These are phyloP conservation scores for Lactarius deliciosus DNA, from an alignment of 768 basidiomycete species.

Conservation along the genomic window DNA sequence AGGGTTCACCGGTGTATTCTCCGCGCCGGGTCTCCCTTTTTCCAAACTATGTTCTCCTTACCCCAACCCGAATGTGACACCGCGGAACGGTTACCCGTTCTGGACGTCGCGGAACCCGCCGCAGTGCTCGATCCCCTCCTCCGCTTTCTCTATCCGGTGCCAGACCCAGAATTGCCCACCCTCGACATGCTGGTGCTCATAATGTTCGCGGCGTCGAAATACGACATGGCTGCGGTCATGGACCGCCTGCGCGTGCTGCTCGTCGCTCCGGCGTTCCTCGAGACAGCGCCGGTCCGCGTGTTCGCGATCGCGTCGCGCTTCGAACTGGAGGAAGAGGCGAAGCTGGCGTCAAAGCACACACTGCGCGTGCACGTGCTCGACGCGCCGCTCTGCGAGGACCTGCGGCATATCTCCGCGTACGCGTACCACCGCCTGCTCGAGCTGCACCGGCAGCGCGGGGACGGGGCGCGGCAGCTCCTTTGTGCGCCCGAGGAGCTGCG, in stretches of 20 bases:
- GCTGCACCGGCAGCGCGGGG: conserved; percentile 55
- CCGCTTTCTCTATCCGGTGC: conserved; percentile 60
- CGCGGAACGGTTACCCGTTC: conserved; percentile 41
- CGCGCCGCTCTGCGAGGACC: conserved; percentile 58
- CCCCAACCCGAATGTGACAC: conserved; percentile 47
- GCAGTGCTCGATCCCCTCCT: conserved; percentile 50
- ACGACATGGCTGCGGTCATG: conserved; percentile 54
- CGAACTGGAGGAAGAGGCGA: conserved; percentile 62
- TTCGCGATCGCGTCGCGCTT: conserved; percentile 70
- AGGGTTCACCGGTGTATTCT: conserved; percentile 63
- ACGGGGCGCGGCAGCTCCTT: conserved; percentile 50
- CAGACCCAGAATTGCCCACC: conserved; percentile 49
- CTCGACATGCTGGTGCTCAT: conserved; percentile 55
- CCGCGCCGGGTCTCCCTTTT: conserved; percentile 63
- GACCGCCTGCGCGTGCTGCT: conserved; percentile 52
- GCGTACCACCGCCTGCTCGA: conserved; percentile 64
- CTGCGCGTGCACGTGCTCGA: conserved; percentile 54
- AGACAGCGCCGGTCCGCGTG: conserved; percentile 53
- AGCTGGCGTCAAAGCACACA: conserved; percentile 58
- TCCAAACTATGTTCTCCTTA: conserved; percentile 64
- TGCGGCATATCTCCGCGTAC: conserved; percentile 65
- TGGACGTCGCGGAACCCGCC: conserved; percentile 56
- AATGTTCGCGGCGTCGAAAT: conserved; percentile 59
- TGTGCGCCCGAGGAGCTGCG: conserved; percentile 49
- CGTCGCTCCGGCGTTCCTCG: conserved; percentile 49